phyloP scores from a whole-genome alignment of 106 monocot species.

The Dioscorea zingiberensis region DNA sequence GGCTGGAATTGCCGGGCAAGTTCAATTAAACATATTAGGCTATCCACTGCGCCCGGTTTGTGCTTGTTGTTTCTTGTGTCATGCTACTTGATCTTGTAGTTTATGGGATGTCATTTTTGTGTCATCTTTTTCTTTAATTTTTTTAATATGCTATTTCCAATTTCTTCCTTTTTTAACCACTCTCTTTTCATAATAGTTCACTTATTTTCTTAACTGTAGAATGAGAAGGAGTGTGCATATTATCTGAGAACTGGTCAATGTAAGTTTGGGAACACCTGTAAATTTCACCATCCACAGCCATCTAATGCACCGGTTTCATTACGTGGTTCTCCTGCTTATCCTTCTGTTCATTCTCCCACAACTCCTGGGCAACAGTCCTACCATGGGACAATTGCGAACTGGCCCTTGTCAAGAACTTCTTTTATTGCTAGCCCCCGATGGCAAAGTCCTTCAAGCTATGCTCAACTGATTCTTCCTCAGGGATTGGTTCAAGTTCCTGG shows the following conservation, averaged over 20 bases:
- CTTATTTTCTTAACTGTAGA: constrained; percentile 27
- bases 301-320: constrained; percentile 57
- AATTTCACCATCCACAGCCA: constrained; percentile 96
- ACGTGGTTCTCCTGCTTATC: constrained; percentile 68
- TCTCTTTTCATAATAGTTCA: neutral
- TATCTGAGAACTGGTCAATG: constrained; percentile 89
- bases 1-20: constrained; percentile 62
- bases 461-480: constrained; percentile 78
- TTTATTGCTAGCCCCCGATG: constrained; percentile 79
- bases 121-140: too few relatives aligned
- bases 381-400: constrained; percentile 52
- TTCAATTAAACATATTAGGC: constrained; percentile 66
- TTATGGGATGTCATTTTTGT: too few relatives aligned
- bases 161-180: neutral
- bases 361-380: constrained; percentile 59
- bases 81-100: too few relatives aligned
- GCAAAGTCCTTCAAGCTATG: constrained; percentile 76
- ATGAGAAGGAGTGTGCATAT: constrained; percentile 74
- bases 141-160: too few relatives aligned
- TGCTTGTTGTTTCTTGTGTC: neutral
- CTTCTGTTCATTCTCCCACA: constrained; percentile 52
- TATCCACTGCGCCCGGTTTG: constrained; percentile 82
- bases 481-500: constrained; percentile 74
- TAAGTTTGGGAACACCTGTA: constrained; percentile 92
- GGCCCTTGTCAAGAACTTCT: constrained; percentile 74